Base-by-base conservation (phyloP, 2,329 filamentous ascomycete genomes). In the Phialocephala sp. region DNA sequence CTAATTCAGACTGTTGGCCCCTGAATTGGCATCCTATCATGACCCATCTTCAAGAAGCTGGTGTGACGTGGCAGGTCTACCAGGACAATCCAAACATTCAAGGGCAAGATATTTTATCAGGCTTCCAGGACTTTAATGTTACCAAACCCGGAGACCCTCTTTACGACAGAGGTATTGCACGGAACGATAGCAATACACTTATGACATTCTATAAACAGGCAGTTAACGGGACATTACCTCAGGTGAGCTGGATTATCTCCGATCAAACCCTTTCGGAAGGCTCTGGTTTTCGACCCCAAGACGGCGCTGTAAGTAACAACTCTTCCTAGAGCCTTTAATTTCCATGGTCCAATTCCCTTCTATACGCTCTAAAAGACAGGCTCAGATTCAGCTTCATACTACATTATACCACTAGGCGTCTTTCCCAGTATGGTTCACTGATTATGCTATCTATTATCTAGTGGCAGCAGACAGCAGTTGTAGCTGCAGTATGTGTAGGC, bases 401-500 rank as follows among this genome's bases (percentile, higher is more conserved):
- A n/a, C n/a, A n/a, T n/a, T n/a, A n/a, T n/a, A n/a, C n/a, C n/a
- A n/a, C n/a, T n/a, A n/a, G n/a, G n/a, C n/a, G n/a, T n/a, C n/a
- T n/a, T n/a, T n/a, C n/a, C n/a, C n/a, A n/a, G n/a, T n/a, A n/a
- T n/a, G n/a, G n/a, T n/a, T n/a, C n/a, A n/a, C n/a, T n/a, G n/a
- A n/a, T n/a, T n/a, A n/a, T n/a, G n/a, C n/a, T n/a, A n/a, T n/a
- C n/a, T n/a, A n/a, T n/a, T n/a, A n/a, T n/a, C n/a, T n/a, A n/a
- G 8, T 86, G 83, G 83, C 75, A 85, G 57, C 82, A 85, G 70
- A 79, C 82, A 69, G 77, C 82, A 69, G 77, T 86, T 8, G 80
- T 84, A 36, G 77, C 84, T 64, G 81, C 83, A 3, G 81, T 85
- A 8, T 80, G 79, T n/a, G 77, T 77, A 60, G 82, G 82, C 18